phyloP scores from a whole-genome alignment of 2,329 filamentous ascomycete species.

The Bimuria novae-zelandiae region DNA sequence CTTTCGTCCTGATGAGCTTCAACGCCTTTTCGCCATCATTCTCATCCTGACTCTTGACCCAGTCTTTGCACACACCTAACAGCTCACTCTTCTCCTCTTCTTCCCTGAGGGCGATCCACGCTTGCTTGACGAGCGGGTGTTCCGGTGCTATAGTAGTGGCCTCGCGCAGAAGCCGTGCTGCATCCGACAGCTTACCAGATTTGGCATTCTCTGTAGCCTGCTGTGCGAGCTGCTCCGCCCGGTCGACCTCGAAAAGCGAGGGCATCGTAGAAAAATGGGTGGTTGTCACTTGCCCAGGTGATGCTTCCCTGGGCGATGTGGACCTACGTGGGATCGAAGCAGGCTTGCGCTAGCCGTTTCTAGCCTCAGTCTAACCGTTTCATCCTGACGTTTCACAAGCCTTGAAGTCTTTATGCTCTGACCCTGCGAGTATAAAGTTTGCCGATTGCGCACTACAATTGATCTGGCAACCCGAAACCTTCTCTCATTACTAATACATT shows the following conservation, averaged over 20 bases:
- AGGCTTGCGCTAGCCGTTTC: neutral
- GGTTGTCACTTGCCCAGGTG: slow-evolving; percentile 21
- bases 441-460: neutral
- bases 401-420: neutral
- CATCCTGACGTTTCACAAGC: neutral
- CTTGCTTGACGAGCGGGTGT: slow-evolving; percentile 47
- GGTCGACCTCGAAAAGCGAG: slow-evolving; percentile 32
- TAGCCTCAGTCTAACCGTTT: neutral
- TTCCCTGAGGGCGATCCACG: slow-evolving; percentile 47
- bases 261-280: slow-evolving; percentile 28
- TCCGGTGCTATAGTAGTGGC: slow-evolving; percentile 51
- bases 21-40: slow-evolving; percentile 49
- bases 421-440: neutral
- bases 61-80: slow-evolving; percentile 40
- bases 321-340: neutral
- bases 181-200: slow-evolving; percentile 44
- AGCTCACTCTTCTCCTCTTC: slow-evolving; percentile 45
- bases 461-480: neutral
- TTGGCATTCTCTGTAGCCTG: slow-evolving; percentile 33
- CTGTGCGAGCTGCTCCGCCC: slow-evolving; percentile 37
- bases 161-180: slow-evolving; percentile 50
- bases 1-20: slow-evolving; percentile 29
- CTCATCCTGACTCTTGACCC: slow-evolving; percentile 42
- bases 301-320: slow-evolving; percentile 17
- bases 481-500: slow-evolving; percentile 32